Evolutionary conservation across 2,329 filamentous ascomycete species (phyloP).

Genomic region (Calonectria honghensis): DNA sequence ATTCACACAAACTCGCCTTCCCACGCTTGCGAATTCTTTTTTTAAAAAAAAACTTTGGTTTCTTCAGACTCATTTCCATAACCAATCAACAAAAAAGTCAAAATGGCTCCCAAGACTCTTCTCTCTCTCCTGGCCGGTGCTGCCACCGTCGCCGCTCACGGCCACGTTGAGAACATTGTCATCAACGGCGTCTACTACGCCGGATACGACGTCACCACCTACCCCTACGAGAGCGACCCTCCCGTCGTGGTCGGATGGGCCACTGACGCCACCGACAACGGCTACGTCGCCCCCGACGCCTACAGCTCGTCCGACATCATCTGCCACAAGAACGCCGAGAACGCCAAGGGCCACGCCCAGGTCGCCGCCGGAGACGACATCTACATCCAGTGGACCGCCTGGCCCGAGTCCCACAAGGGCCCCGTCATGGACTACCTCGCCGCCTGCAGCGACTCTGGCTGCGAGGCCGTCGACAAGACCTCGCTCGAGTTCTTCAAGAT

Average conservation of each 20-base stretch:
- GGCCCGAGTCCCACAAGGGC: constrained; percentile 67
- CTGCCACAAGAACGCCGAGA: constrained; percentile 66
- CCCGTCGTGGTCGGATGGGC: constrained; percentile 62
- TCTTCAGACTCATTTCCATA: constrained; percentile 30
- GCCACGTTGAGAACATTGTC: constrained; percentile 54
- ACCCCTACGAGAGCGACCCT: constrained; percentile 46
- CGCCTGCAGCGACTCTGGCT: constrained; percentile 72
- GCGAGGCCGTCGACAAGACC: constrained; percentile 71
- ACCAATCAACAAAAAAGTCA: constrained; percentile 38
- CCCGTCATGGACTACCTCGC: constrained; percentile 81
- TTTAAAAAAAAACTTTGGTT: constrained; percentile 25
- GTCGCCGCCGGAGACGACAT: constrained; percentile 64
- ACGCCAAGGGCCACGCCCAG: constrained; percentile 62
- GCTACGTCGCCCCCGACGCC: constrained; percentile 68
- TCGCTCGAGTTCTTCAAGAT: constrained; percentile 80
- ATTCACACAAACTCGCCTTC: constrained; percentile 43
- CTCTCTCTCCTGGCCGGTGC: constrained; percentile 54
- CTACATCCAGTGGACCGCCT: constrained; percentile 65
- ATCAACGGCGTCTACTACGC: constrained; percentile 52
- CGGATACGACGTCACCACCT: constrained; percentile 50
- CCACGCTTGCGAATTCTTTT: neutral
- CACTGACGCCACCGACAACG: constrained; percentile 67
- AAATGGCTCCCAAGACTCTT: constrained; percentile 56
- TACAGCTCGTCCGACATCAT: constrained; percentile 66
- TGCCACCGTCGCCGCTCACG: constrained; percentile 54